Evolutionary conservation across 257 asterid species (phyloP).

Genomic region (Henckelia pumila): DNA sequence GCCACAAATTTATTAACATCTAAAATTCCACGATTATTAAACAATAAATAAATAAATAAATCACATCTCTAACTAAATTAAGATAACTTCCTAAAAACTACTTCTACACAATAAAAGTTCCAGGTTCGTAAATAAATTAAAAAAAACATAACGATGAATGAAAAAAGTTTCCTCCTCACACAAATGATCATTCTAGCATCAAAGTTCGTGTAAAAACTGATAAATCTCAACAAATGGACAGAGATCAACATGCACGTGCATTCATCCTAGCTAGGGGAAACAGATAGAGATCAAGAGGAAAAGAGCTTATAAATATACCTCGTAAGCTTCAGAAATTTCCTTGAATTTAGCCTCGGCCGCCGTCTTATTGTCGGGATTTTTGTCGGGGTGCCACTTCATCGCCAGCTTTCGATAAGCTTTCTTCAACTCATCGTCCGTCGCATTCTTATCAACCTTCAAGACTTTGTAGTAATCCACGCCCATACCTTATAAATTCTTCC

Average conservation of each 20-base stretch:
- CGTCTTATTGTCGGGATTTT: constrained; percentile 73
- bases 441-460: constrained; percentile 64
- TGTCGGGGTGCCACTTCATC: constrained; percentile 93
- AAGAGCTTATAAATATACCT: constrained; percentile 42
- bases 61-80: too few relatives aligned
- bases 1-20: not conserved
- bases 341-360: constrained; percentile 86
- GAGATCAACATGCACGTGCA: not conserved
- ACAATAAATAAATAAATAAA: too few relatives aligned
- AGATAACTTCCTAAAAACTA: too few relatives aligned
- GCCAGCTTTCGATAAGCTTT: constrained; percentile 79
- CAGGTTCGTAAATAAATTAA: too few relatives aligned
- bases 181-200: too few relatives aligned
- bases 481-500: constrained; percentile 34
- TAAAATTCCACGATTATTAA: too few relatives aligned
- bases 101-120: too few relatives aligned
- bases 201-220: not conserved
- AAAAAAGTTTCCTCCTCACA: too few relatives aligned
- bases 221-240: not conserved
- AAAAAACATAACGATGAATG: too few relatives aligned
- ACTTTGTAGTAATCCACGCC: constrained; percentile 75
- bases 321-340: constrained; percentile 88
- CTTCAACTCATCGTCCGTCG: constrained; percentile 75
- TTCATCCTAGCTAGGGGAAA: not conserved
- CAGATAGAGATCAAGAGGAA: not conserved